phyloP scores from a whole-genome alignment of 768 basidiomycete genomes.

The Gloeophyllum trabeum region DNA sequence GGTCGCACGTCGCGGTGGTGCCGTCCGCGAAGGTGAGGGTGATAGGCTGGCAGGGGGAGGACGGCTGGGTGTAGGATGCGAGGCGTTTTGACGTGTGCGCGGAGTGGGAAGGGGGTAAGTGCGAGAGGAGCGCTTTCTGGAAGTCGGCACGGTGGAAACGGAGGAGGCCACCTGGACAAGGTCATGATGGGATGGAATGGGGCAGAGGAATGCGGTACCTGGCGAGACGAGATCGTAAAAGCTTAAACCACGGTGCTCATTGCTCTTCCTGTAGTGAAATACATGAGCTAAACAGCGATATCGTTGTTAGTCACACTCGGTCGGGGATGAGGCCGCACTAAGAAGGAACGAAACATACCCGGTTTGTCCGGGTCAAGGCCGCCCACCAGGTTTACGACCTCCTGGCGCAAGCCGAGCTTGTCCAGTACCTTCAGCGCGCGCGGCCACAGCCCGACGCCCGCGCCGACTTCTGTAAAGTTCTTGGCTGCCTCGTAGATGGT shows the following conservation, averaged over 20 bases:
- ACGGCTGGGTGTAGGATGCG: conserved; percentile 36
- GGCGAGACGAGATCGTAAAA: conserved; percentile 45
- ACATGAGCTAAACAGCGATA: conserved; percentile 28
- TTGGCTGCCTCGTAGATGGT: conserved; percentile 22
- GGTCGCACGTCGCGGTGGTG: conserved; percentile 44
- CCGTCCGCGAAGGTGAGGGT: conserved; percentile 53
- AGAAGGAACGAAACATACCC: conserved; percentile 10
- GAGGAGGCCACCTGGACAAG: conserved; percentile 16
- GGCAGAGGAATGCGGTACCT: conserved; percentile 23
- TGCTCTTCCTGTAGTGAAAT: conserved; percentile 50
- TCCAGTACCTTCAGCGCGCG: conserved; percentile 18
- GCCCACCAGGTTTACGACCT: conserved; percentile 13
- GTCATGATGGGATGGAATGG: background rate
- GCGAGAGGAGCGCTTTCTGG: conserved; percentile 41
- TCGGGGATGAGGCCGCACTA: background rate
- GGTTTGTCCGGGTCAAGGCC: conserved; percentile 13
- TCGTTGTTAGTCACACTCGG: background rate
- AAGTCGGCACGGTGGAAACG: conserved; percentile 59
- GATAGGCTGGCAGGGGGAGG: conserved; percentile 23
- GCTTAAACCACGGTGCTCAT: conserved; percentile 39
- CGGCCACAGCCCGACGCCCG: conserved; percentile 24
- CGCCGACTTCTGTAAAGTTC: conserved; percentile 18
- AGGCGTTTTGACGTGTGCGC: conserved; percentile 49
- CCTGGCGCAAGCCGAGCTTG: conserved; percentile 15
- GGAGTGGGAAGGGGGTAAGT: conserved; percentile 32